phyloP scores from a whole-genome alignment of 768 basidiomycete genomes.

The Nevesoporus exiguus region DNA sequence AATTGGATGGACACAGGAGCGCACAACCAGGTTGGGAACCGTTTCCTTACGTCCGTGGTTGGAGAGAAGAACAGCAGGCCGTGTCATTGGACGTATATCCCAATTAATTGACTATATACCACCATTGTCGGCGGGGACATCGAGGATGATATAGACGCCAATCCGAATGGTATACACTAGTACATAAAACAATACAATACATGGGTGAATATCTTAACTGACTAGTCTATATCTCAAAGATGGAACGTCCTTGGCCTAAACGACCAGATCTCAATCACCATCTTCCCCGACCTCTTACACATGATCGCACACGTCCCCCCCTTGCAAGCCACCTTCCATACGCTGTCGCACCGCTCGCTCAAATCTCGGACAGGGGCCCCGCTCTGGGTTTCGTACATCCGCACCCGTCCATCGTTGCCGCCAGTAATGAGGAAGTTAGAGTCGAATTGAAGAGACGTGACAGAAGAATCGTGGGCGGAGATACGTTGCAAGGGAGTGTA shows the following conservation, averaged over 20 bases:
- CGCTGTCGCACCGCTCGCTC: slow-evolving; percentile 70
- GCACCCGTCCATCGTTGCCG: slow-evolving; percentile 82
- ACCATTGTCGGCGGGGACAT: no score
- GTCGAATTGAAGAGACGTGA: slow-evolving; percentile 88
- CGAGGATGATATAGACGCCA: background rate
- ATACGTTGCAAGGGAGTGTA: slow-evolving; percentile 57
- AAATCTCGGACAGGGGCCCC: slow-evolving; percentile 73
- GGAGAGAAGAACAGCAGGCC: slow-evolving; percentile 3
- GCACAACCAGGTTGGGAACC: slow-evolving; percentile 3
- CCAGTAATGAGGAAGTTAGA: slow-evolving; percentile 76
- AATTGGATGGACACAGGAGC: slow-evolving; percentile 18
- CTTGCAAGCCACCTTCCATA: slow-evolving; percentile 84
- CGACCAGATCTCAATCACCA: slow-evolving; percentile 85
- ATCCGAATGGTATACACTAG: background rate
- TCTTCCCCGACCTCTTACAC: slow-evolving; percentile 77
- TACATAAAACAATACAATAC: slow-evolving; percentile 12
- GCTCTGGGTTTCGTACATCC: slow-evolving; percentile 64
- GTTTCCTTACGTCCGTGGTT: slow-evolving; percentile 12
- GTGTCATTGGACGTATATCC: slow-evolving; percentile 16
- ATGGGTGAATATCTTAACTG: slow-evolving; percentile 4
- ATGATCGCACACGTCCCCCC: slow-evolving; percentile 74
- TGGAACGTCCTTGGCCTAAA: slow-evolving; percentile 44
- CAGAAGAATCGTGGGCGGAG: slow-evolving; percentile 83
- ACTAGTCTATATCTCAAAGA: slow-evolving; percentile 9
- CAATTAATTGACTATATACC: background rate